Base-by-base conservation (phyloP, 208 protist species). In the Zelonia costaricensis region DNA sequence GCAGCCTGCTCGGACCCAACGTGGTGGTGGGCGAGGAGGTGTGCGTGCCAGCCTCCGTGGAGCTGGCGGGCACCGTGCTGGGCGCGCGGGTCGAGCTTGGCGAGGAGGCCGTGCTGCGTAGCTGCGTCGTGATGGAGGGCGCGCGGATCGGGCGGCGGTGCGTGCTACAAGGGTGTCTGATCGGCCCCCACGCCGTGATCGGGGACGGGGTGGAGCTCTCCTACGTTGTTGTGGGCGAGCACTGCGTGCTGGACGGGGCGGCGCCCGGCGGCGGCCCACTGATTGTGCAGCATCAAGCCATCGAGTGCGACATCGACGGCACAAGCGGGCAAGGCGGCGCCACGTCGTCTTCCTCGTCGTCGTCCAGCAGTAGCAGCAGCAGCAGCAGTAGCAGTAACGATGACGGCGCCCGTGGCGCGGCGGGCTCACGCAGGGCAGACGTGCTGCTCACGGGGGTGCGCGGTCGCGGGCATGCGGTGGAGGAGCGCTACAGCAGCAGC, bases 71-170 rank as follows among this genome's bases (percentile, higher is more conserved):
- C 39, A 80, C 76, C 18, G 72, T 91, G 36, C 64, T 83, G 36
- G 86, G 84, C 36, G 63, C 74, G 8, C 58, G 77, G 45, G 83
- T 89, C 23, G 49, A 69, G 31, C 63, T 95, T 44, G 84, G 89
- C 23, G 78, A 86, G 13, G 76, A 71, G 23, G 62, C 69, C 10
- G 52, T 46, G 16, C 47, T 95, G 51, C 74, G 74, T 35, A 76
- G 76, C 47, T 88, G 84, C 57, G 86, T 95, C 8, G 33, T 95
- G 16, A 71, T 92, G 57, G 82, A 91, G 28, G 73, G 80, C 20
- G 82, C 76, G 4, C 44, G 54, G 9, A 78, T 95, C 47, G 86
- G 86, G 5, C 46, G 69, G 15, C 51, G 74, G 25, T 91, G 81
- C 59, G 45, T 69, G 25, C 51, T 95, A 23, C 69, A 74, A 22